Base-by-base conservation (phyloP, 176 grass and related monocot species). In the Cenchrus fungigraminus region DNA sequence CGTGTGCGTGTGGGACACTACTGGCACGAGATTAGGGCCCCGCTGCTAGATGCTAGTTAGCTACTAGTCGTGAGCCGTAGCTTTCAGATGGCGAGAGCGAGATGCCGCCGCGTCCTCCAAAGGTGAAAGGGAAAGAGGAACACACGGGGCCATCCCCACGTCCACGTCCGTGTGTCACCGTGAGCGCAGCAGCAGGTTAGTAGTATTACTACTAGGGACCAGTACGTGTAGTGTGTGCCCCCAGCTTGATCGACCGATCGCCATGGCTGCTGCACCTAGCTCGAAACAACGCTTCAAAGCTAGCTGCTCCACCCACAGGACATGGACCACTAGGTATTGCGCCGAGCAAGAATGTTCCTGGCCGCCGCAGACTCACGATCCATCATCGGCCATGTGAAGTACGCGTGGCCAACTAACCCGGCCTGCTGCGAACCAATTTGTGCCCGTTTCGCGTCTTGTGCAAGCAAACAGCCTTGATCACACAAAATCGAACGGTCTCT, bases 101-200 rank as follows among this genome's bases (percentile, higher is more conserved):
- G 69, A 45, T 6, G 44, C 66, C 64, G 44, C 37, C 64, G 64
- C 64, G 64, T 66, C 64, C 16, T 66, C 64, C 16, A 69, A 11
- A 52, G 46, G 12, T 29, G 13, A 52, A 73, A 52, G 6, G 6
- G 43, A n/a, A 12, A 22, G 68, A 25, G 44, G 68, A 52, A 52
- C 71, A 53, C 47, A 53, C 71, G 47, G 71, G 71, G 25, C 22
- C 71, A 53, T 7, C 59, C 59, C 71, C 71, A 73, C 71, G 71
- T 73, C 71, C 71, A 73, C 71, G 71, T 73, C 71, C 71, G 71
- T 29, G 70, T 51, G 70, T 17, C 54, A 56, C 68, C n/a, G 68
- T 0, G 17, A n/a, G 67, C 40, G 14, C 19, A 6, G 17, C 67
- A 5, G 66, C 37, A 20, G 16, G 16, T 8, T 68, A 17, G 15